Evolutionary conservation across 768 basidiomycete genomes (phyloP), one percentile per base, ranked within the genome.

Genomic region (Kwoniella shandongensis): DNA sequence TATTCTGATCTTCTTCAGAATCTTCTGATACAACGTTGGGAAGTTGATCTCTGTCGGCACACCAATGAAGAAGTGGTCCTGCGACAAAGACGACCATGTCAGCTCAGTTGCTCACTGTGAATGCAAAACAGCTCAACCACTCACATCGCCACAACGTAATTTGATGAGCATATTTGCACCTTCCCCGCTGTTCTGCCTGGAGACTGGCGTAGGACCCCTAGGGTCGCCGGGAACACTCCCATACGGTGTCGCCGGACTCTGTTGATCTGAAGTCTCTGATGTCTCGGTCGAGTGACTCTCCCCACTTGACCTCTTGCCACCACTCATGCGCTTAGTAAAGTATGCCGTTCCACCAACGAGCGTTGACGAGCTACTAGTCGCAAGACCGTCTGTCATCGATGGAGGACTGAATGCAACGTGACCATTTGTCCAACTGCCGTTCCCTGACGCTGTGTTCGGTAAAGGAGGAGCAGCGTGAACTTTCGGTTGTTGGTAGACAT

Each of bases 21-120:
- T 90, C 73, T 86, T 88, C 76, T 91, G 88, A 50, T 93, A 87
- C 50, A 98, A 81, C 41, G 91, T 88, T 50, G 79, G 81, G 76
- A 87, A 93, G 73, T 88, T 85, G 30, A 89, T 89, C 60, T 80
- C 78, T 60, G 86, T 83, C 40, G 88, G 83, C 23, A 94, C 90
- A 77, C 91, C 88, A 56, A 97, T 89, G 61, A 94, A 88, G 72
- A 97, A 98, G 44, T 96, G 88, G 74, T 96, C 92, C 67, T 93
- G 51, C 26, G 13, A 38, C 15, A 17, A 13, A 27, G 26, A 23
- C 25, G 41, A 20, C 29, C 4, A 11, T 15, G 23, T 44, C 4
- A n/a, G 17, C 11, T 42, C 13, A 26, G 44, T 38, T 3, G 41
- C 15, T 5, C 13, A n/a, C 32, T 4, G 23, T 42, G 26, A 56